phyloP scores from a whole-genome alignment of 2,329 filamentous ascomycete species.

The Aspergillus fumigatus region DNA sequence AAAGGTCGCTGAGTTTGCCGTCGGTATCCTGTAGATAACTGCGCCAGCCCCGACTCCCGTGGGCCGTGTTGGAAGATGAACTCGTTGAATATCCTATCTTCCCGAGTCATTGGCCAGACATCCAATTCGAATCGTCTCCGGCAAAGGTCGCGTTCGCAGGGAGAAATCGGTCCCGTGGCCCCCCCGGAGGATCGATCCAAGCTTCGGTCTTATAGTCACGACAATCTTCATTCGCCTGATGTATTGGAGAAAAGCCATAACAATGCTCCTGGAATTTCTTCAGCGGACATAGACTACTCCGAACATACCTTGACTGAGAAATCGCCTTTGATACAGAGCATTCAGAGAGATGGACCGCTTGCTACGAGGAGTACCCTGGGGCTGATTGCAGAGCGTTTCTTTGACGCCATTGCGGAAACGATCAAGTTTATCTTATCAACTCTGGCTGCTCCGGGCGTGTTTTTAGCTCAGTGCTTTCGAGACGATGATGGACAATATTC shows the following conservation, averaged over 20 bases:
- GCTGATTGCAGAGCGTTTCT: conserved; percentile 63
- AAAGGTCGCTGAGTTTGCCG: conserved; percentile 16
- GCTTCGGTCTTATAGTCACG: conserved; percentile 41
- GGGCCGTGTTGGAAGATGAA: conserved; percentile 70
- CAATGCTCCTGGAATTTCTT: conserved; percentile 16
- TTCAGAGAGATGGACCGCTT: conserved; percentile 33
- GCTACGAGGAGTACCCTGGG: conserved; percentile 40
- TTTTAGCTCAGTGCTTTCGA: conserved; percentile 77
- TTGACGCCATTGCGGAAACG: conserved; percentile 67
- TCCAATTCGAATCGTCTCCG: conserved; percentile 45
- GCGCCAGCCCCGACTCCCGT: conserved; percentile 40
- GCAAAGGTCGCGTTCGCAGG: conserved; percentile 52
- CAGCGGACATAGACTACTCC: conserved; percentile 28
- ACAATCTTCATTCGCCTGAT: conserved; percentile 33
- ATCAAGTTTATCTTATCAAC: conserved; percentile 75
- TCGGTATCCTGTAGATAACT: conserved; percentile 26
- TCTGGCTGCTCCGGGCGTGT: conserved; percentile 73
- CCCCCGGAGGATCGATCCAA: conserved; percentile 32
- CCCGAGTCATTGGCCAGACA: conserved; percentile 66
- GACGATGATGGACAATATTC: conserved; percentile 75
- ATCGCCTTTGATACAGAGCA: conserved; percentile 58
- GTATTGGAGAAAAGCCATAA: conserved; percentile 25
- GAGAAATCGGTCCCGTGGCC: conserved; percentile 37
- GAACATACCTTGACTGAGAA: conserved; percentile 55
- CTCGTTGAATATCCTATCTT: conserved; percentile 89